Evolutionary conservation across 768 basidiomycete species (phyloP), one percentile per base, ranked within the genome.

Genomic region (Podaxis sp.): DNA sequence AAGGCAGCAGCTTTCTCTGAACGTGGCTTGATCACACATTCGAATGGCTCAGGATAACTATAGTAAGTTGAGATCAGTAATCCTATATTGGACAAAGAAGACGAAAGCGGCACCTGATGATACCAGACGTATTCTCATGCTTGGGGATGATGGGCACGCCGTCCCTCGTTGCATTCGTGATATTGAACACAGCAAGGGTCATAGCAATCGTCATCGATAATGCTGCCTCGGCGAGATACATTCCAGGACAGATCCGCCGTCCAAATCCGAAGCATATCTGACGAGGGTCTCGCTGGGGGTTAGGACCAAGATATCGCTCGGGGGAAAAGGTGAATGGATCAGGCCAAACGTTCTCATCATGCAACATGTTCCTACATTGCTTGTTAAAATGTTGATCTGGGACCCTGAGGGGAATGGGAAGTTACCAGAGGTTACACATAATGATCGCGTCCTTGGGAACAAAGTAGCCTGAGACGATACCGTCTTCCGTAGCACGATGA

Each of bases 141-240:
- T 76, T 76, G 0, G 84, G 83, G 0, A 76, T 74, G 39, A 83
- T 71, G 52, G 80, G 79, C 1, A 77, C 68, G 2, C 82, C 83
- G 36, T 82, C 76, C 65, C 64, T 79, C 3, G 82, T 67, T 0
- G 73, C 73, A 54, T 81, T 83, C 9, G 73, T 73, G 42, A 87
- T 76, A 9, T 83, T 69, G 52, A 86, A 84, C 6, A 75, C 78
- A 0, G 84, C 80, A 3, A 86, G 72, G 7, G 81, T 79, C 68
- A 71, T 78, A 0, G 76, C 76, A 2, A 80, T 69, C 6, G 76
- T 74, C 7, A 80, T 71, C 75, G 79, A 86, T 1, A 84, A 63
- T 0, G 82, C 82, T 0, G 79, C 75, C 54, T 86, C 83, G 0
- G 84, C 85, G 57, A 86, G 75, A 65, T 82, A 73, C 74, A 81